Conservation (phyloP, 192 early-diverging fungal genomes). For the Paraglomus occultum region DNA sequence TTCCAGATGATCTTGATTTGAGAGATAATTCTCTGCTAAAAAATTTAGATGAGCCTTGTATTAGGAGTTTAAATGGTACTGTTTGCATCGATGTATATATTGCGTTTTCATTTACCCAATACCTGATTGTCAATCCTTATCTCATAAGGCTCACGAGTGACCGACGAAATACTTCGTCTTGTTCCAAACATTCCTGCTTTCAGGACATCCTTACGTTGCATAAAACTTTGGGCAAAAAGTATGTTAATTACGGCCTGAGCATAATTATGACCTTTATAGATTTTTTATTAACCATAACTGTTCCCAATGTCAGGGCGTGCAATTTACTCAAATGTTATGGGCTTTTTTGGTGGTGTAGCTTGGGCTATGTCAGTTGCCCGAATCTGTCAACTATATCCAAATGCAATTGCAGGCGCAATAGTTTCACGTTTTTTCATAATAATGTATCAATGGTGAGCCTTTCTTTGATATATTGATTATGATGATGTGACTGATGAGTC, state of each 20-base stretch:
- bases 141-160: conserved; percentile 81
- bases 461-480: conserved; percentile 20
- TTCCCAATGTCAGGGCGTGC: conserved; percentile 51
- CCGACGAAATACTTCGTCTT: conserved; percentile 91
- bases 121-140: background rate
- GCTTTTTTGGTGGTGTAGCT: conserved; percentile 97
- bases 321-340: conserved; percentile 95
- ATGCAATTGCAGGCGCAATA: conserved; percentile 84
- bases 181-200: conserved; percentile 91
- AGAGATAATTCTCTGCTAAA: conserved; percentile 81
- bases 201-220: conserved; percentile 84
- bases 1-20: conserved; percentile 85
- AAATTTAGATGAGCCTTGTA: conserved; percentile 82
- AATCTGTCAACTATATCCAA: conserved; percentile 95
- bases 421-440: conserved; percentile 89
- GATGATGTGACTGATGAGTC: background rate
- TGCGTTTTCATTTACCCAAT: background rate
- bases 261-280: background rate
- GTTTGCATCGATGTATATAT: background rate
- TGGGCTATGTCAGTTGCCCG: conserved; percentile 98
- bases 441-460: conserved; percentile 70
- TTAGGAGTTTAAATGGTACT: conserved; percentile 87
- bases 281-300: background rate
- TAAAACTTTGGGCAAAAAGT: conserved; percentile 96
- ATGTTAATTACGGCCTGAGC: background rate